phyloP scores from a whole-genome alignment of 768 basidiomycete species.

The Amanita inopinata region DNA sequence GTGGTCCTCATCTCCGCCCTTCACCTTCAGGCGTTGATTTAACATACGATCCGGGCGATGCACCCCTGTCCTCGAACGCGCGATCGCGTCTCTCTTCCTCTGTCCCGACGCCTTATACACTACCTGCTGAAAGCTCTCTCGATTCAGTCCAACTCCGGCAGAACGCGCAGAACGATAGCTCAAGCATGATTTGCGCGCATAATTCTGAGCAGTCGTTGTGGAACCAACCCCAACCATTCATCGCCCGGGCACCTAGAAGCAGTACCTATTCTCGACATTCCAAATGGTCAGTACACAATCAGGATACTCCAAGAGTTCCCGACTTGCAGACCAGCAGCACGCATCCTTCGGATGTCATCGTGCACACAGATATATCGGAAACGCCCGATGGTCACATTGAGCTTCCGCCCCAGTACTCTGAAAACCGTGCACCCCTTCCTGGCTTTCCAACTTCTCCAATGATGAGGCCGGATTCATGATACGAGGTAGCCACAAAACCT shows the following conservation, averaged over 20 bases:
- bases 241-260: neutral
- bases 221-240: constrained; percentile 2
- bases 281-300: constrained; percentile 6
- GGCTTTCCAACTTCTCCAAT: constrained; percentile 12
- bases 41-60: neutral
- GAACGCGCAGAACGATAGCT: neutral
- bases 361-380: constrained; percentile 23
- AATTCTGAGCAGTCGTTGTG: neutral
- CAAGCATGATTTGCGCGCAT: neutral
- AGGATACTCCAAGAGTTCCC: neutral
- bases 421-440: constrained; percentile 18
- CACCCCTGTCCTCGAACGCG: neutral
- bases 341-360: constrained; percentile 12
- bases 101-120: too few species aligned
- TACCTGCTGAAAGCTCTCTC: too few species aligned
- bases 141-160: too few species aligned
- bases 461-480: constrained; percentile 1
- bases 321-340: neutral
- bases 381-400: constrained; percentile 15
- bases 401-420: constrained; percentile 24
- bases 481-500: neutral
- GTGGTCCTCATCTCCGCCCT: neutral
- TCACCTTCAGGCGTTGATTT: constrained; percentile 1
- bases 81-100: constrained; percentile 8
- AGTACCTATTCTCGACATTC: neutral